Evolutionary conservation across 768 basidiomycete species (phyloP), one percentile per base, ranked within the genome.

Genomic region (Suillus subalutaceus): DNA sequence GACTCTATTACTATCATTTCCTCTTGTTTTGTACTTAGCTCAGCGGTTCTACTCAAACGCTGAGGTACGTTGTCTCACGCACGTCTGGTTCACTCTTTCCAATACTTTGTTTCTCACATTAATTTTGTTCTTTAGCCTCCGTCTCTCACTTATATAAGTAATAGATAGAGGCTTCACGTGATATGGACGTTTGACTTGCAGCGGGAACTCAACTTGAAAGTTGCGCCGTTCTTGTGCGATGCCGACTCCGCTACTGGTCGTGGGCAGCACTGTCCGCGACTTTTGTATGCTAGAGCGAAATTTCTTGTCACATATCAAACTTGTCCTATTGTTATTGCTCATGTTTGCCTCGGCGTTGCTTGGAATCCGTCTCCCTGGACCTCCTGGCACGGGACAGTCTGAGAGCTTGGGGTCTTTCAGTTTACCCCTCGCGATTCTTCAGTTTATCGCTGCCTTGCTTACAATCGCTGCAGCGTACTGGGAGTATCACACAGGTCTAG

Each of bases 221-320:
- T 55, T 43, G 53, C 23, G 16, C 2, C 2, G 2, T 60, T 38
- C 59, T 52, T 62, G 5, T 38, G 20, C 50, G 37, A 68, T 71
- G 75, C 37, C 71, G 66, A 67, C 72, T 48, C 80, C 66, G 69
- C 59, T 85, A 13, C 77, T 81, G 62, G 85, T 87, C 68, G 75
- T 75, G 32, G 87, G 87, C 53, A 89, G 90, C 69, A 80, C 80
- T 7, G 89, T 89, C n/a, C 82, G 90, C 71, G 91, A 93, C 73
- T 91, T 86, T 67, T 89, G 86, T 75, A 91, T 92, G 90, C 82
- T 93, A 16, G 91, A 92, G 75, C 83, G 91, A 62, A 92, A 93
- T 70, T 79, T 91, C 60, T 80, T 93, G 40, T 84, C 90, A 0
- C 88, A 93, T 72, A 66, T 90, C 63, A 90, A 87, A 70, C 82